A percentile compares a stretch with the other conserved stretches of the same genome.
phyloP scores from a whole-genome alignment of 441 rosid genomes.

The Biscutella laevigata region DNA sequence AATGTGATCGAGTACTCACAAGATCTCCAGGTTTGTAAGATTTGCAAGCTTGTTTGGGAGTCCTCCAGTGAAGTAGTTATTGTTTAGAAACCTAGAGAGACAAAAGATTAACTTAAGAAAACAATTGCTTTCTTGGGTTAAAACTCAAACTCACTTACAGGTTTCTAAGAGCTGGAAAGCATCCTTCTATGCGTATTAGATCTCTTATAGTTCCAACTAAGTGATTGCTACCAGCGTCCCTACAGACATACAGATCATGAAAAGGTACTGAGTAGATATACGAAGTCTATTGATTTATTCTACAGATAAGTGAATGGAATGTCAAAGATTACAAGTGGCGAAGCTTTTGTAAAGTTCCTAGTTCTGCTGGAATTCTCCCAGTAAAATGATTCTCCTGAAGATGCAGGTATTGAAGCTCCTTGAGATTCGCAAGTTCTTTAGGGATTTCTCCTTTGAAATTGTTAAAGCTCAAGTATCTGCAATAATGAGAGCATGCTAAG shows the following conservation, averaged over 20 bases:
- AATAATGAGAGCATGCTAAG: background rate
- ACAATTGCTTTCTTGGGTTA: background rate
- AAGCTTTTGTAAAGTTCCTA: constrained; percentile 69
- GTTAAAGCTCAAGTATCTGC: constrained; percentile 53
- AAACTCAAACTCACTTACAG: constrained; percentile 41
- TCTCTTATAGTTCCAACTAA: constrained; percentile 80
- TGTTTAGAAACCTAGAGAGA: constrained; percentile 66
- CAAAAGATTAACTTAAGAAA: background rate
- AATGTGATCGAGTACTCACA: constrained; percentile 40
- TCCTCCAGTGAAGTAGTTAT: constrained; percentile 78
- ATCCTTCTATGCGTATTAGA: constrained; percentile 56
- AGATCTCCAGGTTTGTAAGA: constrained; percentile 66
- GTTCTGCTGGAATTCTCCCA: constrained; percentile 69
- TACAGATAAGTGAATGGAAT: background rate
- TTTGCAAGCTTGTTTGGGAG: constrained; percentile 69
- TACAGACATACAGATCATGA: constrained; percentile 22
- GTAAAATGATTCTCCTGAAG: constrained; percentile 76
- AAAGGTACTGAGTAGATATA: background rate
- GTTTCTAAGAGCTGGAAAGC: constrained; percentile 77
- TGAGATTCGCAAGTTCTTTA: constrained; percentile 68
- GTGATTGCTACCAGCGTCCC: constrained; percentile 85
- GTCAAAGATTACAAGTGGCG: constrained; percentile 51
- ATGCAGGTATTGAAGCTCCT: constrained; percentile 75
- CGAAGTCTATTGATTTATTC: background rate
- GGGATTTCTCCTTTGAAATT: constrained; percentile 88